phyloP scores from a whole-genome alignment of 176 grass and related monocot genomes.

The Eleusine coracana region DNA sequence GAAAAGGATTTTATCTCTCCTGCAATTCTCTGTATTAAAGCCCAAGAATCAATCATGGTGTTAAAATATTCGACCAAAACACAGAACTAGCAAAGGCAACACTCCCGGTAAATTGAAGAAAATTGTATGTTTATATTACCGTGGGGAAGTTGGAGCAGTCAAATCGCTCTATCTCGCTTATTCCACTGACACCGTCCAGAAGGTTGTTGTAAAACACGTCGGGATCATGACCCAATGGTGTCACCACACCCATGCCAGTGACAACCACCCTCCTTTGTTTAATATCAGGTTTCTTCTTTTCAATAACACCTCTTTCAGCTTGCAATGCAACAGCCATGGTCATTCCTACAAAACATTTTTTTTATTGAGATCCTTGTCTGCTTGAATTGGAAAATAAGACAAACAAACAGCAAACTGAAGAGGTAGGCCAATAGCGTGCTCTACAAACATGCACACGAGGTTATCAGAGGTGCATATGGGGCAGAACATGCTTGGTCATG shows the following conservation, averaged over 20 bases:
- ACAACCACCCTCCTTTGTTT: conserved; percentile 93
- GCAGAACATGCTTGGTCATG: background rate
- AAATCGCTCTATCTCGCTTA: conserved; percentile 91
- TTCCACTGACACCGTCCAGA: conserved; percentile 81
- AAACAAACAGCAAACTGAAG: conserved; percentile 18
- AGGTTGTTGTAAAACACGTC: conserved; percentile 95
- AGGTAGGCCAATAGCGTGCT: background rate
- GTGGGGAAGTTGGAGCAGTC: conserved; percentile 95
- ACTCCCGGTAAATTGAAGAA: conserved; percentile 17
- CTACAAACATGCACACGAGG: conserved; percentile 3
- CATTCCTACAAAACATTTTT: conserved; percentile 58
- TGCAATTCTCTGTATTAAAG: conserved; percentile 83
- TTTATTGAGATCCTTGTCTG: conserved; percentile 27
- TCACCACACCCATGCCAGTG: conserved; percentile 96
- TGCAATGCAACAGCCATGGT: conserved; percentile 83
- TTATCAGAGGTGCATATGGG: background rate
- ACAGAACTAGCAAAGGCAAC: conserved; percentile 6
- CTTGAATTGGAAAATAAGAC: conserved; percentile 18
- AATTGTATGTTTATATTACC: conserved; percentile 47
- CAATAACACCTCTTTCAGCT: conserved; percentile 60
- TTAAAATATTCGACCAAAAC: conserved; percentile 23
- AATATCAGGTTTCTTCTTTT: conserved; percentile 68
- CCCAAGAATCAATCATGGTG: conserved; percentile 23
- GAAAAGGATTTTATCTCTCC: conserved; percentile 98
- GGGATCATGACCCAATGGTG: conserved; percentile 93